A percentile compares a stretch with the other conserved stretches of the same genome.
Evolutionary conservation across 345 rosid genomes (phyloP).

Genomic region (Moricandia arvensis): DNA sequence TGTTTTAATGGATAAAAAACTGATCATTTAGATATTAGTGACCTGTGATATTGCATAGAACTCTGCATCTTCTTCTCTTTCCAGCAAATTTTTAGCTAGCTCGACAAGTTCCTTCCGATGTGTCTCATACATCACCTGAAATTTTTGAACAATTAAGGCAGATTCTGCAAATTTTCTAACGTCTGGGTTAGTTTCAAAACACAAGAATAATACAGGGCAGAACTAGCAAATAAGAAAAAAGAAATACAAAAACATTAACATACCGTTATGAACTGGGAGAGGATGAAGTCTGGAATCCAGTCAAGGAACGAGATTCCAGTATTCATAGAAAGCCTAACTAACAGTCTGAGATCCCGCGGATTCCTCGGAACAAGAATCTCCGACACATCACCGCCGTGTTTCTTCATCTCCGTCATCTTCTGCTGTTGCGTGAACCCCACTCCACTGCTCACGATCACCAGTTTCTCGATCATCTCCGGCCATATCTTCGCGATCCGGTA

Average conservation of each 20-base stretch:
- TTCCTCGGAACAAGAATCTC: constrained; percentile 56
- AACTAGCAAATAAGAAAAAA: neutral
- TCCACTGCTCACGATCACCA: constrained; percentile 69
- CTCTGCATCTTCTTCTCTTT: constrained; percentile 37
- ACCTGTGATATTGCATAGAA: constrained; percentile 60
- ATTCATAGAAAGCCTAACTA: constrained; percentile 46
- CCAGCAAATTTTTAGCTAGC: constrained; percentile 53
- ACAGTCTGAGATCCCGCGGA: constrained; percentile 48
- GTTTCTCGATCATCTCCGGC: constrained; percentile 49
- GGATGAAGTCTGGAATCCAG: constrained; percentile 62
- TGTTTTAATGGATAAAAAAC: neutral
- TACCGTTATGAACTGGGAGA: constrained; percentile 58
- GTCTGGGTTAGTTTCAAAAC: neutral
- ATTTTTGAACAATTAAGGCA: neutral
- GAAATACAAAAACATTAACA: constrained; percentile 17
- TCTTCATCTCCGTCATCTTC: constrained; percentile 43
- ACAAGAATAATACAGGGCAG: neutral
- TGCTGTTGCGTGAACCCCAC: constrained; percentile 48
- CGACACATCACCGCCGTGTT: constrained; percentile 44
- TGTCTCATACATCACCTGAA: constrained; percentile 49
- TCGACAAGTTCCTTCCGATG: constrained; percentile 51
- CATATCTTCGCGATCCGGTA: constrained; percentile 62
- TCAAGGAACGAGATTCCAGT: constrained; percentile 33
- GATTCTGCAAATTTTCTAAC: neutral
- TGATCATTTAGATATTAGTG: neutral